Percentiles rank a stretch among this genome's conserved stretches.
phyloP scores from a whole-genome alignment of 768 basidiomycete genomes.

The Auricularia sp. region DNA sequence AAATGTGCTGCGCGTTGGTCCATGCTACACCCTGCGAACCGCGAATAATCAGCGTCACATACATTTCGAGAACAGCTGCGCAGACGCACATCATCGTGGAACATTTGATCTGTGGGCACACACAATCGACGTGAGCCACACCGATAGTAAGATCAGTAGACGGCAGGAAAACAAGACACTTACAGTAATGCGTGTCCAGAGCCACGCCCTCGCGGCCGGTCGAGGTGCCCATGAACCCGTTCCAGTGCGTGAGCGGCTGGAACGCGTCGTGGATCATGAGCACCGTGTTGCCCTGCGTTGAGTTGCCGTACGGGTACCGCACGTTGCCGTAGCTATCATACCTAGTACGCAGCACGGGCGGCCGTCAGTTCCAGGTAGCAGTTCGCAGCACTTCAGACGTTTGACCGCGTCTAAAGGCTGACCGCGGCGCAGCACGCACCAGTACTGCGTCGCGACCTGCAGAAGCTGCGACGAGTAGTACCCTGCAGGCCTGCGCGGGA shows the following conservation, averaged over 20 bases:
- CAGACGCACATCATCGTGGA: neutral
- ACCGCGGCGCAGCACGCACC: constrained; percentile 21
- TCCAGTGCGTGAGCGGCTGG: constrained; percentile 63
- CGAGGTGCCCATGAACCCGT: constrained; percentile 46
- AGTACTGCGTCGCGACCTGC: constrained; percentile 47
- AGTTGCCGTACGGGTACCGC: constrained; percentile 34
- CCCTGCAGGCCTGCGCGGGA: constrained; percentile 54
- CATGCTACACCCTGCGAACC: too few relatives aligned
- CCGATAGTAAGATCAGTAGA: neutral
- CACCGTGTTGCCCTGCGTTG: constrained; percentile 45
- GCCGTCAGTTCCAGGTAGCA: too few relatives aligned
- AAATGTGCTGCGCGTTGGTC: constrained; percentile 44
- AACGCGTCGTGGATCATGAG: constrained; percentile 73
- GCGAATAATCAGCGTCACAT: constrained; percentile 1
- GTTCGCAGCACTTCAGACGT: too few relatives aligned
- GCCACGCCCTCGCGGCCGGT: constrained; percentile 46
- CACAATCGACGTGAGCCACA: neutral
- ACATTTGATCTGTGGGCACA: constrained; percentile 24
- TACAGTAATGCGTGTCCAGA: constrained; percentile 66
- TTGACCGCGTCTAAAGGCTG: too few relatives aligned
- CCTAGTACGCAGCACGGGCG: neutral
- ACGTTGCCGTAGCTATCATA: constrained; percentile 14
- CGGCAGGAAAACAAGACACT: neutral
- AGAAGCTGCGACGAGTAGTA: constrained; percentile 46
- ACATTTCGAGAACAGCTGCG: constrained; percentile 26